Evolutionary conservation across 2,329 filamentous ascomycete species (phyloP).

Genomic region (Diaporthe ampelina): DNA sequence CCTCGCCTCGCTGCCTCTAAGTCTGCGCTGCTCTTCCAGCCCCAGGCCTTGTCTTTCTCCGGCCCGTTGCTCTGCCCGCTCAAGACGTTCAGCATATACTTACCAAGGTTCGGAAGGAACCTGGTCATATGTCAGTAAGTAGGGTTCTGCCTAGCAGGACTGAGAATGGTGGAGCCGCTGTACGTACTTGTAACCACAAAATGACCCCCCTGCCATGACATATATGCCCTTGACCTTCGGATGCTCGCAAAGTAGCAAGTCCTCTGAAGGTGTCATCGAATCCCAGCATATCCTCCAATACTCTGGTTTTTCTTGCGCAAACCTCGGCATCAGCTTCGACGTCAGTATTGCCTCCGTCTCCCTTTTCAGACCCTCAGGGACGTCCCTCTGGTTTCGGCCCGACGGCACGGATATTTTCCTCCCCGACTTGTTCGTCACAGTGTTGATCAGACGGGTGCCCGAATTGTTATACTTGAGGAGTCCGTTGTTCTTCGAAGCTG

Average conservation of each 20-base stretch:
- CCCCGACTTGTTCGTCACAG: neutral
- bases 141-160: neutral
- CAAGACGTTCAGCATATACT: constrained; percentile 29
- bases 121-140: neutral
- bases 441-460: constrained; percentile 8
- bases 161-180: no score
- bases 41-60: constrained; percentile 34
- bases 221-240: constrained; percentile 19
- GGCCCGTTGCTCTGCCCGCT: constrained; percentile 17
- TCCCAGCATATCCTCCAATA: constrained; percentile 35
- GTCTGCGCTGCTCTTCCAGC: constrained; percentile 22
- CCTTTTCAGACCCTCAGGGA: neutral
- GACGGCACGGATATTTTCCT: constrained; percentile 18
- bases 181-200: constrained; percentile 34
- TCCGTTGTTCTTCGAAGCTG: constrained; percentile 17
- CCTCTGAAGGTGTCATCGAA: constrained; percentile 32
- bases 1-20: neutral
- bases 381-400: neutral
- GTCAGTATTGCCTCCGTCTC: constrained; percentile 20
- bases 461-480: constrained; percentile 35
- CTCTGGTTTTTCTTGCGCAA: constrained; percentile 8
- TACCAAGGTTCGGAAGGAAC: constrained; percentile 12
- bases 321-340: constrained; percentile 23
- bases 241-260: constrained; percentile 31
- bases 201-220: constrained; percentile 25